Evolutionary conservation across 2,329 filamentous ascomycete genomes (phyloP).

Genomic region (Arthrobotrys pseudoclavata): DNA sequence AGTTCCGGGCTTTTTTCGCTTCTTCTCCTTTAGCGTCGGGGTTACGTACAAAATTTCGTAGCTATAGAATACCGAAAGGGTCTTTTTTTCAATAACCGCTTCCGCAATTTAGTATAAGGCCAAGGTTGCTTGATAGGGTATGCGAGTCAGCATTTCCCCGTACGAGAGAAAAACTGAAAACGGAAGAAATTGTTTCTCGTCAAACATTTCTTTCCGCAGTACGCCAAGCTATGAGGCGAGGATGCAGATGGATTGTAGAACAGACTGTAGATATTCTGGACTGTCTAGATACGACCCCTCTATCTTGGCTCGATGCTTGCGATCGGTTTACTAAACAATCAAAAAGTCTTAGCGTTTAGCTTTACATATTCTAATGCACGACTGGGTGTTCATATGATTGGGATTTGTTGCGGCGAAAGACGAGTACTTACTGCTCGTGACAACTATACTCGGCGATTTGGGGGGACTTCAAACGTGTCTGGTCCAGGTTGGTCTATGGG

Average conservation of each 20-base stretch:
- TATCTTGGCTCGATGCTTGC: slow-evolving; percentile 14
- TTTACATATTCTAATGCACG: background rate
- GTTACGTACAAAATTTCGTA: background rate
- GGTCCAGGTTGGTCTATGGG: background rate
- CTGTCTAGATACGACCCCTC: background rate
- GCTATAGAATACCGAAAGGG: background rate
- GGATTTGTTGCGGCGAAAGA: background rate
- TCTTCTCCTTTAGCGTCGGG: background rate
- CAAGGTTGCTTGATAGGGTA: background rate
- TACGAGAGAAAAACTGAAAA: background rate
- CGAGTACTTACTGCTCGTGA: background rate
- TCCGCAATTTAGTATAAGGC: background rate
- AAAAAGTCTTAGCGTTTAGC: background rate
- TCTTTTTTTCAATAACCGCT: background rate
- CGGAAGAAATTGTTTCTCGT: background rate
- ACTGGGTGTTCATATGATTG: background rate
- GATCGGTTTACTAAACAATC: slow-evolving; percentile 10
- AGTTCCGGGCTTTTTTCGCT: background rate
- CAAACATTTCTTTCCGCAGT: background rate
- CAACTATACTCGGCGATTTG: background rate
- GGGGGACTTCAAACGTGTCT: background rate
- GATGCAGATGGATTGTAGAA: background rate
- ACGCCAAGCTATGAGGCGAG: background rate
- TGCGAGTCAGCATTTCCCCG: background rate
- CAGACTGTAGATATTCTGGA: background rate